Base-by-base conservation (phyloP, 139 green algal genomes). In the Raphidocelis subcapitata region DNA sequence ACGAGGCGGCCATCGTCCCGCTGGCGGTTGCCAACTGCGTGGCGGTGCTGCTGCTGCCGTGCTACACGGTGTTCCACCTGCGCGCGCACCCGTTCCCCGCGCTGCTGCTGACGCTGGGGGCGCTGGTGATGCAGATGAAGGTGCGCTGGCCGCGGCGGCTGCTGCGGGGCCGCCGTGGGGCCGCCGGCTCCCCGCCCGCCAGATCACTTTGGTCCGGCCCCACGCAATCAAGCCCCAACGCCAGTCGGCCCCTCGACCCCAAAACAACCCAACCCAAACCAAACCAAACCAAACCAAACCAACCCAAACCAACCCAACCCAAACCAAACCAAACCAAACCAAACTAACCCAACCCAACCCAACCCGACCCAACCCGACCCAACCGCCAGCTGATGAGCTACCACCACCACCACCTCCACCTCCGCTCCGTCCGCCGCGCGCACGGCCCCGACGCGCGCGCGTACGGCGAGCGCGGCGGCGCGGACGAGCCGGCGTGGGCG, bases 91-190 rank as follows among this genome's bases (percentile, higher is more conserved):
- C 83, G 1, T 47, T 89, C 26, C 79, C 88, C 4, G 82, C 72
- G 15, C 82, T 85, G 60, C 69, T 89, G 18, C 74, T 96, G 26
- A 89, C 84, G 24, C 72, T 90, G 35, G 61, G 76, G 62, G 72
- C 84, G 0, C 64, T 89, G 5, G 71, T 89, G 15, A 49, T 91
- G 61, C 92, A 80, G 79, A 90, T 96, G 81, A 96, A 96, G 41
- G 41, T 49, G 41, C 41, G 41, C 8, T 8, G 41, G 41, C 41
- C 41, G 41, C 37, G 36, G 51, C 37, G 36, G 51, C 36, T 36
- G 36, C 33, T 56, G 55, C 37, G 35, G 32, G 15, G 52, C 41
- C 41, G 41, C 8, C 41, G 41, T 12, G 41, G 41, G 41, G 8
- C 12, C 41, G 41, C 8, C 41, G 8, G 8, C 41, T 49, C 41